These are phyloP conservation scores for Trichoderma sp. DNA, from an alignment of 2,329 filamentous ascomycete species.

Conservation along the genomic window DNA sequence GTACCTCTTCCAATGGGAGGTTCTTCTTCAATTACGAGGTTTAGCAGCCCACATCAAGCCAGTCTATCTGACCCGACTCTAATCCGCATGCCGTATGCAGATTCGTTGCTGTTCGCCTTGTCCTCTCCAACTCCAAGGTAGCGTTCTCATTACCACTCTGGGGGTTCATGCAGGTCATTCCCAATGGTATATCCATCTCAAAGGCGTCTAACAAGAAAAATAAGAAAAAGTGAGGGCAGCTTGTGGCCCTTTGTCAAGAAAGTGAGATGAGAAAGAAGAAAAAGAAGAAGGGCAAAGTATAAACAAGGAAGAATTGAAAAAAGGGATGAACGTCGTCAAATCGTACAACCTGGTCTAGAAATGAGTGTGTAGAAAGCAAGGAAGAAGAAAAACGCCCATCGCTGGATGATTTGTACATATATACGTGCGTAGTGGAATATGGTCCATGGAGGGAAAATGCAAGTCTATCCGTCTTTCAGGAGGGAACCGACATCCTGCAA, in stretches of 20 bases:
- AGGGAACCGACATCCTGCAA: constrained; percentile 29
- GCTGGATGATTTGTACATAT: constrained; percentile 19
- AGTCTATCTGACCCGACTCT: background rate
- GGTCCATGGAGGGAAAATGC: background rate
- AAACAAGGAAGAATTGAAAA: background rate
- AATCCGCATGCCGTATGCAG: background rate
- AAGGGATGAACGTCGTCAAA: background rate
- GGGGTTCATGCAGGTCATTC: background rate
- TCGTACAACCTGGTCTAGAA: constrained; percentile 10
- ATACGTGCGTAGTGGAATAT: constrained; percentile 15
- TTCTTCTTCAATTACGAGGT: background rate
- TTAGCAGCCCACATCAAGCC: constrained; percentile 7
- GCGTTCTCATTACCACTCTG: background rate
- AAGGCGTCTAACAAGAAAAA: background rate
- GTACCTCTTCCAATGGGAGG: too few relatives aligned
- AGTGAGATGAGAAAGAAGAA: background rate
- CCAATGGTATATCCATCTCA: constrained; percentile 22
- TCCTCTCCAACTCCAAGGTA: background rate
- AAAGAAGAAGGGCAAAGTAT: background rate
- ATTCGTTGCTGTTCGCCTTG: background rate
- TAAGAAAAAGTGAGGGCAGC: background rate
- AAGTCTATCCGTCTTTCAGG: constrained; percentile 25
- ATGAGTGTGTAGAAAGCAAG: background rate
- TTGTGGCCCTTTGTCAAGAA: background rate
- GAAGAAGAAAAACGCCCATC: constrained; percentile 10